Evolutionary conservation across 257 asterid species (phyloP), one percentile per base, ranked within the genome.

Genomic region (Mentha longifolia): DNA sequence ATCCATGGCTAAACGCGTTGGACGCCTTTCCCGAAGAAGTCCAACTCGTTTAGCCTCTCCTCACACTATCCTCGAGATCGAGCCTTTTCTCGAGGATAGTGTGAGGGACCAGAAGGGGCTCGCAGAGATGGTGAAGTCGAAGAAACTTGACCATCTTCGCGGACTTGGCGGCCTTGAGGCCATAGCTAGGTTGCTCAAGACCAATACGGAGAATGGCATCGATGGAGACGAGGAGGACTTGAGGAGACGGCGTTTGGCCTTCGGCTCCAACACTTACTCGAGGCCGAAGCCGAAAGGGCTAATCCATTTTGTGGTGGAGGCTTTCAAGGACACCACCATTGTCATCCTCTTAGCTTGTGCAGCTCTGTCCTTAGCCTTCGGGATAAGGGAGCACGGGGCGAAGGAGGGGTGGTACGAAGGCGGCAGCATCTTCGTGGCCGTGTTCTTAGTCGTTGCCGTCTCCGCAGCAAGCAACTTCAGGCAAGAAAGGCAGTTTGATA

Each of bases 351-450:
- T 88, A 0, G 61, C 73, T 0, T 88, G 85, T 66, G 96, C 87
- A 5, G 72, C 78, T 0, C 65, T 87, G 1, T 82, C 95, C 3
- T 71, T 90, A 4, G 74, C 84, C 22, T 86, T 86, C 33, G 95
- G 95, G 0, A 30, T 86, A 1, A 68, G 79, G 51, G 81, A 68
- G 51, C 84, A 82, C 2, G 96, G 95, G 0, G 77, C 19, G 0
- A 22, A 30, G 0, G 76, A 75, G 47, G 95, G 92, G 30, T 90
- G 90, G 80, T 81, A 80, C 8, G 96, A 90, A 71, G 96, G 96
- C 2, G 87, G 85, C 2, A 82, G 87, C 78, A 87, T 87, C 63
- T 57, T 82, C 25, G 76, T 74, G 9, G 89, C 91, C 0, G 84
- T 86, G 60, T 79, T 86, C 68, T 71, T 87, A n/a, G 92, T 88